phyloP scores from a whole-genome alignment of 2,329 filamentous ascomycete genomes.

The Fragosphaeria purpurea region DNA sequence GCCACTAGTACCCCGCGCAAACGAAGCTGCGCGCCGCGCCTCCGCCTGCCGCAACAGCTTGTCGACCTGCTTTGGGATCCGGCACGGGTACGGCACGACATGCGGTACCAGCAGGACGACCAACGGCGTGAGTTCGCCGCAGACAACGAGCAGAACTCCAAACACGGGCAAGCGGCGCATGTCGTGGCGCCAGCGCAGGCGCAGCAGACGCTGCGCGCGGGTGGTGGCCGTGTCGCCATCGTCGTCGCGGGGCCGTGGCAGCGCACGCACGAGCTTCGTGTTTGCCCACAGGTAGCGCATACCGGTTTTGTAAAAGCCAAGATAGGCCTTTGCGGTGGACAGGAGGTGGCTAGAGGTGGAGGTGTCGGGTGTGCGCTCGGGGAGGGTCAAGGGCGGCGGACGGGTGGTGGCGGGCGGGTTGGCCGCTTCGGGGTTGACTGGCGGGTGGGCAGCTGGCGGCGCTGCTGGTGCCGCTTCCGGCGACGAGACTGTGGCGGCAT shows the following conservation, averaged over 20 bases:
- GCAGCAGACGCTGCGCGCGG: constrained; percentile 61
- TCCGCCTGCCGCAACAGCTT: constrained; percentile 45
- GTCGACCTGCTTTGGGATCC: constrained; percentile 65
- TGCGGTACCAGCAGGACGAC: constrained; percentile 60
- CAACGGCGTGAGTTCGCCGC: constrained; percentile 79
- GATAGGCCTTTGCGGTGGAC: constrained; percentile 62
- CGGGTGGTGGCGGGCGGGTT: constrained; percentile 68
- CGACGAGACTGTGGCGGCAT: background rate
- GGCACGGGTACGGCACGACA: constrained; percentile 70
- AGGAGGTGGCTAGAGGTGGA: constrained; percentile 44
- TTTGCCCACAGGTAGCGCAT: constrained; percentile 67
- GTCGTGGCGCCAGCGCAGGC: constrained; percentile 60
- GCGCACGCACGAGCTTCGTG: constrained; percentile 9
- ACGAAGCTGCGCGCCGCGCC: constrained; percentile 37
- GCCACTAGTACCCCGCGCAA: constrained; percentile 19
- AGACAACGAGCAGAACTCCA: constrained; percentile 61
- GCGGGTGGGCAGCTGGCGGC: background rate
- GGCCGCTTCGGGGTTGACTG: constrained; percentile 11
- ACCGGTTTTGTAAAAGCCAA: constrained; percentile 80
- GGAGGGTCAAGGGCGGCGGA: constrained; percentile 58
- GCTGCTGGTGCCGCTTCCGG: background rate
- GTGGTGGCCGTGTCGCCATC: constrained; percentile 31
- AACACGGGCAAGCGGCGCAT: constrained; percentile 71
- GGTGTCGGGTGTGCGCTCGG: constrained; percentile 37
- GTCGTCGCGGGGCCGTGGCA: constrained; percentile 18